Base-by-base conservation (phyloP, 2,329 filamentous ascomycete species). In the Hypoxylon sp. region DNA sequence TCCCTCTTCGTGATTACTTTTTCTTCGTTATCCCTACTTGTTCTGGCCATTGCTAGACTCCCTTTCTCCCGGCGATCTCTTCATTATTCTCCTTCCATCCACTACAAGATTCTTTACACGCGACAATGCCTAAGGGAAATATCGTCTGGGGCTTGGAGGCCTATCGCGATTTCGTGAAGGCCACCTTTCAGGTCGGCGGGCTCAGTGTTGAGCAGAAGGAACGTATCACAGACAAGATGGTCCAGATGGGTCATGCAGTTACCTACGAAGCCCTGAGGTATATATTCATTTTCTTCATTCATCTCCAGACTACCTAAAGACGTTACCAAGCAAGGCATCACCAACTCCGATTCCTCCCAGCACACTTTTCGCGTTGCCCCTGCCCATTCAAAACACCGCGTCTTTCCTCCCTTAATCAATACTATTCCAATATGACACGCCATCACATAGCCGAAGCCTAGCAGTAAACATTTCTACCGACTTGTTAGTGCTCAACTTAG, bases 261-360 rank as follows among this genome's bases (percentile, higher is more conserved):
- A 4, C 46, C 23, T 25, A 6, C 4, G 14, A 57, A 0, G 46
- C 16, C 9, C 16, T 63, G 5, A 32, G 59, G 59, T 62, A 56
- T 45, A 29, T 19, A 45, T 32, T 43, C 5, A 29, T 16, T 30
- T 46, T 53, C 23, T 23, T 41, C 25, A n/a, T 21, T 27, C 23
- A 9, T 34, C 12, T 39, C 19, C 41, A 7, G n/a, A n/a, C 3
- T 27, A 27, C 6, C 6, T 6, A 6, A 27, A 27, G 25, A 27
- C 25, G 6, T 27, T 6, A 6, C 25, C 25, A 27, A 3, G 14
- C 12, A 47, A 25, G 16, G 14, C n/a, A 47, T 30, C 25, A 16
- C 25, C 25, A 29, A 47, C 45, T 16, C 8, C 16, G 9, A 19
- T 11, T 41, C 16, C 37, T n/a, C 16, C 16, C 16, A 14, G 11